A percentile compares a stretch with the other conserved stretches of the same genome.
Conservation (phyloP, 1,139 yeast genomes). For the Taiozyma sp. region DNA sequence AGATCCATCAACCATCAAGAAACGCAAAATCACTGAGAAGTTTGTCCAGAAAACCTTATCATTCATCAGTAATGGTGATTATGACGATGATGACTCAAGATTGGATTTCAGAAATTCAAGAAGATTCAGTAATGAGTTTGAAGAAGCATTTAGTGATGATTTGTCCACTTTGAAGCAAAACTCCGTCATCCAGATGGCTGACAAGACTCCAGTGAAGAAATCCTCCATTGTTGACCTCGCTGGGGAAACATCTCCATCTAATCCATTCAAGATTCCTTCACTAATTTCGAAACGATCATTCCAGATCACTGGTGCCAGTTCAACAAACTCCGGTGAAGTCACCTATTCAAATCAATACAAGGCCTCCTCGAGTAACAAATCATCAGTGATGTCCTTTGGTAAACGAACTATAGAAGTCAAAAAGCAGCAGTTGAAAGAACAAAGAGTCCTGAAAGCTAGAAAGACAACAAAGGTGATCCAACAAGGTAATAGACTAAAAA, state of each 20-base stretch:
- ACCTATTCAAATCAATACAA: slow-evolving; percentile 52
- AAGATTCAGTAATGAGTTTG: slow-evolving; percentile 7
- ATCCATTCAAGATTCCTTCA: slow-evolving; percentile 41
- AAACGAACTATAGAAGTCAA: slow-evolving; percentile 13
- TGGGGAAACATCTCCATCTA: slow-evolving; percentile 26
- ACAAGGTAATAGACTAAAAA: slow-evolving; percentile 9
- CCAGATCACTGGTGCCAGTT: slow-evolving; percentile 34
- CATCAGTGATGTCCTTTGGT: slow-evolving; percentile 55
- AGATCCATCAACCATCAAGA: slow-evolving; percentile 18
- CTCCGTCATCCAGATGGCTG: slow-evolving; percentile 33
- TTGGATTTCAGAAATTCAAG: background rate
- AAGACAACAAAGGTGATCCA: slow-evolving; percentile 9
- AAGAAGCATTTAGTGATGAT: slow-evolving; percentile 33
- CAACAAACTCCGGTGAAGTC: slow-evolving; percentile 40
- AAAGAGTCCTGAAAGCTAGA: slow-evolving; percentile 23
- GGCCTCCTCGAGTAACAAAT: slow-evolving; percentile 52
- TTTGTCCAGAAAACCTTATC: slow-evolving; percentile 64
- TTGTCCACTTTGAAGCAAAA: slow-evolving; percentile 42
- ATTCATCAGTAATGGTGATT: slow-evolving; percentile 42
- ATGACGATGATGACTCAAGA: slow-evolving; percentile 17
- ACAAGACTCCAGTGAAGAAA: slow-evolving; percentile 16
- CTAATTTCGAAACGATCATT: slow-evolving; percentile 29
- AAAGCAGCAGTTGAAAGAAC: slow-evolving; percentile 10
- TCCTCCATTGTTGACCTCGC: slow-evolving; percentile 20
- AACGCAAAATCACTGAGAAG: slow-evolving; percentile 40